Conservation (phyloP, 345 rosid species). For the Brassica cretica region DNA sequence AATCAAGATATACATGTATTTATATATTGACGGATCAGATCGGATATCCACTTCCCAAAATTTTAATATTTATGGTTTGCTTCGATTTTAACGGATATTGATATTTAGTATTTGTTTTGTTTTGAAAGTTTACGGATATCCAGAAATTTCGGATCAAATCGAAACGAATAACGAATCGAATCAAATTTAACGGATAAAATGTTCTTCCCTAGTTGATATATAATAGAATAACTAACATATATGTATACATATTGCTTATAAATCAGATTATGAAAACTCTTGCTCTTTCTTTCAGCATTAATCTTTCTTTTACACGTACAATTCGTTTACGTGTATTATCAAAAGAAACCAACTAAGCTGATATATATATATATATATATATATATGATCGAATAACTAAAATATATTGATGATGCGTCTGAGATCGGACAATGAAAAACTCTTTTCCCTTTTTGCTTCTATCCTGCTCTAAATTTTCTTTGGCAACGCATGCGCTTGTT, state of each 20-base stretch:
- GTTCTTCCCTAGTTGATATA: neutral
- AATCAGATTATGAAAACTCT: neutral
- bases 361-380: too few relatives aligned
- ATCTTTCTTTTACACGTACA: neutral
- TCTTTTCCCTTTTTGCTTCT: neutral
- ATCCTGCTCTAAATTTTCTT: neutral
- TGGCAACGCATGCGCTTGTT: neutral
- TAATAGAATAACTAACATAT: neutral
- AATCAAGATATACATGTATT: too few relatives aligned
- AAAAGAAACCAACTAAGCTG: neutral
- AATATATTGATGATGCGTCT: neutral
- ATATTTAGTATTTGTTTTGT: too few relatives aligned
- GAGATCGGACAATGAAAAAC: neutral
- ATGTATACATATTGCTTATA: neutral
- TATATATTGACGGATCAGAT: too few relatives aligned
- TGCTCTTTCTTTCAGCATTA: neutral
- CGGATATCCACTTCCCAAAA: too few relatives aligned
- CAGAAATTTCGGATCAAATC: too few relatives aligned
- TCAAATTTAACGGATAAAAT: too few relatives aligned
- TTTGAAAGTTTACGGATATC: too few relatives aligned
- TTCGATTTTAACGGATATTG: too few relatives aligned
- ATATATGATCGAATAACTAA: neutral
- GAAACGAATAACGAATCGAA: too few relatives aligned
- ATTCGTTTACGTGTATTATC: neutral
- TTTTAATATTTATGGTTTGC: too few relatives aligned